Percentiles rank a stretch among this genome's conserved stretches.
These are phyloP conservation scores for Aspergillus terreus DNA, from an alignment of 2,329 filamentous ascomycete genomes.

Conservation along the genomic window DNA sequence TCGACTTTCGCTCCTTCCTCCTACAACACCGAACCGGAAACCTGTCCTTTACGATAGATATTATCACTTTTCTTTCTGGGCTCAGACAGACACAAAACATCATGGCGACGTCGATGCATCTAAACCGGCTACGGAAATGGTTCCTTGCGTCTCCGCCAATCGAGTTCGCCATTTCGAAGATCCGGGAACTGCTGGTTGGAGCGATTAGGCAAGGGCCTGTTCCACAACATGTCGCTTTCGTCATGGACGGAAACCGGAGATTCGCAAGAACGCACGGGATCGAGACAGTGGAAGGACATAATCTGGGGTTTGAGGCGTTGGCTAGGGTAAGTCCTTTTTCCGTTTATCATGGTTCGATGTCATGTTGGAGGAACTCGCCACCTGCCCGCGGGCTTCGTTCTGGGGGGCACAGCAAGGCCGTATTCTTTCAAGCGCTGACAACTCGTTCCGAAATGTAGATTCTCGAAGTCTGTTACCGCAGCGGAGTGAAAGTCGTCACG, in stretches of 20 bases:
- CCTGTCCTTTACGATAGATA: not conserved
- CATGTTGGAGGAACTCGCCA: too few species aligned
- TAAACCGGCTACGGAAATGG: constrained; percentile 66
- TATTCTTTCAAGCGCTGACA: not conserved
- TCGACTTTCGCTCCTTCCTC: not conserved
- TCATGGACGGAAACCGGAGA: constrained; percentile 96
- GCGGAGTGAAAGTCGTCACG: constrained; percentile 91
- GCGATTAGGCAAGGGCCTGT: constrained; percentile 86
- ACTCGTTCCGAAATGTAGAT: constrained; percentile 54
- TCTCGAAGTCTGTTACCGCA: constrained; percentile 97
- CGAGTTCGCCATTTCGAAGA: constrained; percentile 77
- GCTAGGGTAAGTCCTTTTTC: constrained; percentile 61
- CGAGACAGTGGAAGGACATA: constrained; percentile 94
- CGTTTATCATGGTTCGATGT: constrained; percentile 2
- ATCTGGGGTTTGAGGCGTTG: constrained; percentile 90
- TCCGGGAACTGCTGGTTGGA: constrained; percentile 82
- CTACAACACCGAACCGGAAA: not conserved
- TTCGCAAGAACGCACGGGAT: constrained; percentile 89
- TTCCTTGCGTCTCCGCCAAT: constrained; percentile 82
- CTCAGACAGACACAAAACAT: constrained; percentile 6
- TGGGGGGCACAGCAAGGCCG: not conserved
- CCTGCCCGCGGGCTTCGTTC: not conserved
- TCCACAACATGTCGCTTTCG: constrained; percentile 94
- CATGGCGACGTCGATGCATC: constrained; percentile 53
- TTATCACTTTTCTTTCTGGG: constrained; percentile 2